Evolutionary conservation across 2,329 filamentous ascomycete species (phyloP), one percentile per base, ranked within the genome.

Genomic region (Penicillium frequentans): DNA sequence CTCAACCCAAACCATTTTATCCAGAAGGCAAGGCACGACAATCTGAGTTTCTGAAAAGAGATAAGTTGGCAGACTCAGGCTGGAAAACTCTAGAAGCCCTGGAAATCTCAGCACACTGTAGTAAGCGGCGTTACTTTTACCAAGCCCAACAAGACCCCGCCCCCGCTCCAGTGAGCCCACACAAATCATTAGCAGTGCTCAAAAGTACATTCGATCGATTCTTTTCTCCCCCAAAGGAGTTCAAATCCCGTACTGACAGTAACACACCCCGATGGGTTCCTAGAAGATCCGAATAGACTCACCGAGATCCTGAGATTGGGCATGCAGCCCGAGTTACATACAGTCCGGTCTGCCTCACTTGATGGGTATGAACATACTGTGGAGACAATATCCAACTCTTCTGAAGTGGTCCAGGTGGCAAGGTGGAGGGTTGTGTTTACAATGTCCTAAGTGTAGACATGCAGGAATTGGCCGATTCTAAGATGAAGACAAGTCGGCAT

Each of bases 261-360:
- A 6, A 14, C 13, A 33, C 13, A 14, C 62, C 73, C 2, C 10
- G 16, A 73, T 50, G 69, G 71, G 26, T 66, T 69, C 5, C 60
- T 75, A 4, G 59, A 64, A 39, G 65, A 72, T 26, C 63, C 69
- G 2, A 54, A 37, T 16, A 61, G 66, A 31, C 59, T 70, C 1
- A 35, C 27, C 13, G 54, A 64, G 26, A 60, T 67, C 29, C 56
- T 69, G 11, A n/a, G 35, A 14, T 46, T 64, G 3, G 57, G 63
- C 16, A 33, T 54, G 16, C 19, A 54, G 19, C 56, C 59, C 2
- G 42, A 47, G 10, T 52, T 68, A 3, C 55, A 49, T 70, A 3
- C 55, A 60, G 11, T 61, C 60, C 7, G 61, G 10, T 60, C 60
- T 6, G 65, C 63, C 11, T 56, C 49, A 26, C 51, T 70, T 5